Evolutionary conservation across 2,329 filamentous ascomycete genomes (phyloP).

Genomic region (Apiospora rasikravindrae): DNA sequence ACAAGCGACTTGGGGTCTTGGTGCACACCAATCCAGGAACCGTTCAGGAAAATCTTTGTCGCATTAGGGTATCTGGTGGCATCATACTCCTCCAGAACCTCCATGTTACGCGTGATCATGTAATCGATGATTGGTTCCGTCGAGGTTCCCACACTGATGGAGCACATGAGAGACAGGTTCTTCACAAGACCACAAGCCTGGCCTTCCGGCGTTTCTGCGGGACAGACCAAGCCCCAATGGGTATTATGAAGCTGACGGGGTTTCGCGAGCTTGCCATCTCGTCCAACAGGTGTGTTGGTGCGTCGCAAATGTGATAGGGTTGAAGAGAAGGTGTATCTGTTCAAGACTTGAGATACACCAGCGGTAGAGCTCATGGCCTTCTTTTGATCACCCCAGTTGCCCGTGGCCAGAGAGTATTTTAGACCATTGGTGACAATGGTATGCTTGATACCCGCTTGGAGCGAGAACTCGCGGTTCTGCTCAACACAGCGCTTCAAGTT

Average conservation of each 20-base stretch:
- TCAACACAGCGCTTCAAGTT: conserved; percentile 95
- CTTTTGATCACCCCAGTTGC: conserved; percentile 99
- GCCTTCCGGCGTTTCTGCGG: conserved; percentile 96
- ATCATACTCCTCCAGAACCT: conserved; percentile 94
- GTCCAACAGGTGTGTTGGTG: conserved; percentile 96
- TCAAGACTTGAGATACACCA: conserved; percentile 96
- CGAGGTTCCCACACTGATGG: conserved; percentile 93
- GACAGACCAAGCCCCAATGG: conserved; percentile 97
- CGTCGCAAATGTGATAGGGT: conserved; percentile 95
- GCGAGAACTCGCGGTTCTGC: conserved; percentile 84
- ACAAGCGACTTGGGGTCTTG: conserved; percentile 87
- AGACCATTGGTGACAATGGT: conserved; percentile 90
- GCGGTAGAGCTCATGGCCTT: conserved; percentile 94
- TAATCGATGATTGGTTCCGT: conserved; percentile 91
- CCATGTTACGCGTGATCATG: conserved; percentile 95
- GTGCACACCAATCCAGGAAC: conserved; percentile 96
- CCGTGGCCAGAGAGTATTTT: conserved; percentile 95
- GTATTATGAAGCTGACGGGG: conserved; percentile 98
- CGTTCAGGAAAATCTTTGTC: conserved; percentile 98
- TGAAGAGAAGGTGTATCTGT: conserved; percentile 96
- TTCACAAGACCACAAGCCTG: conserved; percentile 98
- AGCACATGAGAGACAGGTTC: conserved; percentile 97
- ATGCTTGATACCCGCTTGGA: conserved; percentile 89
- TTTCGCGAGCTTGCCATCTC: conserved; percentile 98
- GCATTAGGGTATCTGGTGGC: conserved; percentile 84